Evolutionary conservation across 2,329 filamentous ascomycete genomes (phyloP).

Genomic region (Ampelomyces quisqualis): DNA sequence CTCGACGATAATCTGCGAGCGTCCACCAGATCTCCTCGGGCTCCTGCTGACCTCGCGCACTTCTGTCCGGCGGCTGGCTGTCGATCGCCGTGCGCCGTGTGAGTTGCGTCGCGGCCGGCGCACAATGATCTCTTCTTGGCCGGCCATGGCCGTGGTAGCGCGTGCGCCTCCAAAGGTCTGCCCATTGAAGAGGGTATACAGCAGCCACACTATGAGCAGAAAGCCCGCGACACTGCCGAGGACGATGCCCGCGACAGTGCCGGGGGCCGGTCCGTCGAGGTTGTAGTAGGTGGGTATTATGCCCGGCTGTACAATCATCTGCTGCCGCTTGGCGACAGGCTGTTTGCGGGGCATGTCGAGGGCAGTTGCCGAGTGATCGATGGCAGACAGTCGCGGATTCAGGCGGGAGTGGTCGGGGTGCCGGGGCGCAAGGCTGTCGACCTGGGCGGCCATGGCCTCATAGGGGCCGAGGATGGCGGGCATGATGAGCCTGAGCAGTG

Average conservation of each 20-base stretch:
- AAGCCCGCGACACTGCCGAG: constrained; percentile 57
- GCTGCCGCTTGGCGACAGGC: constrained; percentile 22
- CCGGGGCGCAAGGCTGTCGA: constrained; percentile 27
- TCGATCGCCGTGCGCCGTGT: constrained; percentile 34
- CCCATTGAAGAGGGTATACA: constrained; percentile 46
- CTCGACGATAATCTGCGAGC: constrained; percentile 44
- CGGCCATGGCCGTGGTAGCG: constrained; percentile 45
- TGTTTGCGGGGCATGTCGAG: constrained; percentile 15
- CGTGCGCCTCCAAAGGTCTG: constrained; percentile 28
- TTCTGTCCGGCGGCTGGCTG: constrained; percentile 32
- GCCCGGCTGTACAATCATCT: constrained; percentile 23
- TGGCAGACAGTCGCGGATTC: constrained; percentile 19
- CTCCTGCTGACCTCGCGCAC: constrained; percentile 44
- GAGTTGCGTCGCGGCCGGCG: constrained; percentile 31
- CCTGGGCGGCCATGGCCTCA: constrained; percentile 23
- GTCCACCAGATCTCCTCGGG: constrained; percentile 31
- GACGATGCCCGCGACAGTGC: constrained; percentile 62
- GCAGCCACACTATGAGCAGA: constrained; percentile 55
- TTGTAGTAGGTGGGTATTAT: constrained; percentile 65
- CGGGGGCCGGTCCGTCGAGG: constrained; percentile 55
- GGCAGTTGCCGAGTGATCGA: constrained; percentile 14
- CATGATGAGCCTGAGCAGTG: constrained; percentile 21
- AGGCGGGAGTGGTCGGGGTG: constrained; percentile 15
- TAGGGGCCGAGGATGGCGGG: constrained; percentile 27
- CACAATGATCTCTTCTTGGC: constrained; percentile 62